Base-by-base conservation (phyloP, 192 early-diverging fungal genomes). In the Pecoramyces ruminantium region DNA sequence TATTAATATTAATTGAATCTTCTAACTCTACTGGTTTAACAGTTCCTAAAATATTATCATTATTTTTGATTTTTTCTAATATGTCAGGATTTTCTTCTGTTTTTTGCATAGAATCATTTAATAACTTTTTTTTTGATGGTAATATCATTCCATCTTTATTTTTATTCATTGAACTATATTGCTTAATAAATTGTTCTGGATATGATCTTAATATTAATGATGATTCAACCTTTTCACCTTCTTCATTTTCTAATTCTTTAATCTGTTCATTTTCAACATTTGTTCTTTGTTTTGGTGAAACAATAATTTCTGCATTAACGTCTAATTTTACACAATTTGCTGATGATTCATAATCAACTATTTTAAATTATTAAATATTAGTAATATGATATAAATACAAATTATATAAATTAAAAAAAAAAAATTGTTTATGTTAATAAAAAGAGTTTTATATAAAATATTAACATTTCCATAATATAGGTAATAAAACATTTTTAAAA, bases 221-320 rank as follows among this genome's bases (percentile, higher is more conserved):
- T 84, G 84, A 83, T 85, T 85, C 77, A 78, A 81, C 29, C 80
- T 79, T 38, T 13, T 28, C 82, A 4, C 79, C 80, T 13, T 87
- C 85, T 38, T 80, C 28, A 17, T 79, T n/a, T 38, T 80, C 85
- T 28, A 79, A 21, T 30, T 80, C 80, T 78, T 85, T 83, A 40
- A 6, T 6, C 21, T 51, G 42, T 51, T 51, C 42, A 21, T 51
- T 18, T 51, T 51, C 42, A 1, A 21, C 3, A 51, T 51, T 51
- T 21, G 42, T 51, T 51, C 42, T 93, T 87, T 78, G 86, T 81
- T 90, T 94, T 28, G 93, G 93, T 16, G 92, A 91, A 18, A 95
- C 93, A 79, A 88, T 86, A 42, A 95, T 88, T 81, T 95, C 93
- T 13, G 90, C 84, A 82, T 91, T 91, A 29, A 90, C 89, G 14